phyloP scores from a whole-genome alignment of 140 eudicot species.

The Stevia rebaudiana region DNA sequence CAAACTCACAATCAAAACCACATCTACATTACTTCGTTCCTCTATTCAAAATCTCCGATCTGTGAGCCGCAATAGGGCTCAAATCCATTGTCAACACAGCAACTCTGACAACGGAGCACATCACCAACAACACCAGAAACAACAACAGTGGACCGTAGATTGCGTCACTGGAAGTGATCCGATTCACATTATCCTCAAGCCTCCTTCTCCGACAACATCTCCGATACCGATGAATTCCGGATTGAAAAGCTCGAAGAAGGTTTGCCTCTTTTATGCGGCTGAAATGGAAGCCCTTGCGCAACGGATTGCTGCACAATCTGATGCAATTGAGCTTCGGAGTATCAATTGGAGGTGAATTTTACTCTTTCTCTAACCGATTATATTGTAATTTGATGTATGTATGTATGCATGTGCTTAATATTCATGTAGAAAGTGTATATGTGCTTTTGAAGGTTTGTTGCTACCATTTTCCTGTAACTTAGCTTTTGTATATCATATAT shows the following conservation, averaged over 20 bases:
- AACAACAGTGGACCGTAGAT: conserved; percentile 70
- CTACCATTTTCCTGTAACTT: too few relatives aligned
- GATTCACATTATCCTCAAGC: conserved; percentile 74
- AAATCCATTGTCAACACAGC: conserved; percentile 36
- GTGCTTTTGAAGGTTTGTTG: too few relatives aligned
- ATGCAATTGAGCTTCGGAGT: conserved; percentile 84
- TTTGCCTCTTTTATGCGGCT: conserved; percentile 66
- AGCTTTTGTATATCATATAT: too few relatives aligned
- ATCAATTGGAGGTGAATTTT: conserved; percentile 71
- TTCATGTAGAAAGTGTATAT: too few relatives aligned
- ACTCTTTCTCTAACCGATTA: not conserved
- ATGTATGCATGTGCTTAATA: too few relatives aligned
- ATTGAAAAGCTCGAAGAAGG: conserved; percentile 53
- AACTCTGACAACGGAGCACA: conserved; percentile 37
- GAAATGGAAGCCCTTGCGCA: conserved; percentile 82
- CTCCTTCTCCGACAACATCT: conserved; percentile 41
- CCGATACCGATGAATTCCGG: conserved; percentile 39
- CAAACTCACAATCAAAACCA: conserved; percentile 23
- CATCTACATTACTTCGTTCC: conserved; percentile 18
- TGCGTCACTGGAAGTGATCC: conserved; percentile 74
- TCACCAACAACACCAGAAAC: not conserved
- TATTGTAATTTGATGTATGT: not conserved
- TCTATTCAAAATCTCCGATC: conserved; percentile 8
- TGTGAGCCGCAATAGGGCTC: conserved; percentile 7
- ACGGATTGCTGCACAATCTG: conserved; percentile 75